Percentiles rank a stretch among this genome's conserved stretches.
Conservation (phyloP, 768 basidiomycete species). For the Rhodotorula sphaerocarpa region DNA sequence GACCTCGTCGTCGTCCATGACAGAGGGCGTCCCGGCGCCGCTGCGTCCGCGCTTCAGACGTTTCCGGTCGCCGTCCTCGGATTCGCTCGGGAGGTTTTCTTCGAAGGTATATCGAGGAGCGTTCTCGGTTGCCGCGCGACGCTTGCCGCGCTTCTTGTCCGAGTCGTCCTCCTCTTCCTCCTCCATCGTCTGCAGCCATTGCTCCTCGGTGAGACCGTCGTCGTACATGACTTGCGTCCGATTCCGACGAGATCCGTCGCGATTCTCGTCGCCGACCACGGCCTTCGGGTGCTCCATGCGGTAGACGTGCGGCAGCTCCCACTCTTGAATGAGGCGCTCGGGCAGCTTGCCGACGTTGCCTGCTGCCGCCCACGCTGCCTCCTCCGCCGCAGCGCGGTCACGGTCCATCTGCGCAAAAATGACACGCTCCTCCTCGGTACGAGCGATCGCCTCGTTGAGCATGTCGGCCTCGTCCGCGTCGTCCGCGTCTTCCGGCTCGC, state of each 20-base stretch:
- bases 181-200: constrained; percentile 66
- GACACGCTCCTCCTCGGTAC: constrained; percentile 65
- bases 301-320: constrained; percentile 88
- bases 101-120: constrained; percentile 4
- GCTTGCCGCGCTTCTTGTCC: constrained; percentile 12
- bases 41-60: constrained; percentile 36
- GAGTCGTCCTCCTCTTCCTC: constrained; percentile 22
- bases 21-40: constrained; percentile 66
- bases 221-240: constrained; percentile 82
- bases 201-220: constrained; percentile 86
- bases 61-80: background rate
- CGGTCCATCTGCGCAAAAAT: constrained; percentile 76
- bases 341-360: constrained; percentile 63
- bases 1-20: constrained; percentile 61
- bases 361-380: constrained; percentile 59
- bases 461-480: constrained; percentile 51
- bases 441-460: constrained; percentile 81
- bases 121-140: constrained; percentile 5
- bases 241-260: constrained; percentile 46
- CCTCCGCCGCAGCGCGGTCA: constrained; percentile 61
- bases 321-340: constrained; percentile 65
- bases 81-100: constrained; percentile 47
- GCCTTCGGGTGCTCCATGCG: constrained; percentile 55
- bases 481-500: constrained; percentile 42
- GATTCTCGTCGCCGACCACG: constrained; percentile 33